Percentiles rank a stretch among this genome's conserved stretches.
Evolutionary conservation across 1,139 yeast genomes (phyloP).

Genomic region (Suhomyces anneliseae): DNA sequence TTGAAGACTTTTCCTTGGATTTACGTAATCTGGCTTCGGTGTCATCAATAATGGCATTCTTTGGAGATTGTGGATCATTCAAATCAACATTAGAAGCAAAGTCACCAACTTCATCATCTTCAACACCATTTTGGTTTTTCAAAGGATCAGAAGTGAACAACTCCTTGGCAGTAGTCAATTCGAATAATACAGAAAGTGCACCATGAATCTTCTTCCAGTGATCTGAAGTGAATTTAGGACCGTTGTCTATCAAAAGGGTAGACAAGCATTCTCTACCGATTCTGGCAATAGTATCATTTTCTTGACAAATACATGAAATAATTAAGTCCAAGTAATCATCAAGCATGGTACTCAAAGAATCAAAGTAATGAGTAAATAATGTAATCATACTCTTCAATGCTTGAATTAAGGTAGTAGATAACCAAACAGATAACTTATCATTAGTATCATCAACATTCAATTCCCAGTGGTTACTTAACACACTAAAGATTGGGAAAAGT

Average conservation of each 20-base stretch:
- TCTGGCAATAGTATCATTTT: constrained; percentile 92
- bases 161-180: constrained; percentile 82
- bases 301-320: constrained; percentile 90
- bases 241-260: constrained; percentile 73
- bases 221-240: constrained; percentile 53
- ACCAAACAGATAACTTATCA: constrained; percentile 92
- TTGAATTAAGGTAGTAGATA: constrained; percentile 93
- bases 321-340: constrained; percentile 76
- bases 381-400: constrained; percentile 89
- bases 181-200: constrained; percentile 69
- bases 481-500: constrained; percentile 86
- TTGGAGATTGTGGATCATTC: constrained; percentile 13
- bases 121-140: constrained; percentile 22
- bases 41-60: constrained; percentile 17
- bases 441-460: constrained; percentile 59
- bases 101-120: constrained; percentile 18
- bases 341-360: constrained; percentile 66
- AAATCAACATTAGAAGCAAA: constrained; percentile 18
- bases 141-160: constrained; percentile 72
- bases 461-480: constrained; percentile 75
- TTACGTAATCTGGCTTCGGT: constrained; percentile 28
- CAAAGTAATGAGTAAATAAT: constrained; percentile 78
- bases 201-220: constrained; percentile 78
- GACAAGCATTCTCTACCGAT: constrained; percentile 90
- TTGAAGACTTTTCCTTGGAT: constrained; percentile 64